phyloP scores from a whole-genome alignment of 2,329 filamentous ascomycete genomes.

The Aspergillus ochraceus region DNA sequence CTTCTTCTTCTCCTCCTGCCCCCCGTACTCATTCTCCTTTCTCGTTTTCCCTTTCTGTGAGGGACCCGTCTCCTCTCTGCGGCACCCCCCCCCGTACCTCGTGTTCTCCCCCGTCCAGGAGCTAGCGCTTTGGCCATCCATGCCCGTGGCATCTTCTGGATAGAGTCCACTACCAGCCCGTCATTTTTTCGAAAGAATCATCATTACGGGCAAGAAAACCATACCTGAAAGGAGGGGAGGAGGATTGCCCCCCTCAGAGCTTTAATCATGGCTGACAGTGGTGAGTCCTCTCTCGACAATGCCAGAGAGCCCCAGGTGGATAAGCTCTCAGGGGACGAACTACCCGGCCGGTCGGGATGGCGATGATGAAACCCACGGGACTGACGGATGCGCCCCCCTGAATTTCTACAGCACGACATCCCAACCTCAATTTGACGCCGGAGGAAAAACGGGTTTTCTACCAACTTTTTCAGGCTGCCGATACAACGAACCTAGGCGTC shows the following conservation, averaged over 20 bases:
- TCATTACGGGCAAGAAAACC: conserved; percentile 16
- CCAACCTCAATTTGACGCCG: conserved; percentile 78
- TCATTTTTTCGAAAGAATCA: conserved; percentile 3
- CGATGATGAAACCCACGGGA: conserved; percentile 16
- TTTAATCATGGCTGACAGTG: conserved; percentile 35
- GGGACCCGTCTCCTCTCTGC: background rate
- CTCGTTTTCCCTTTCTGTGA: background rate
- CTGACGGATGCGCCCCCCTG: conserved; percentile 23
- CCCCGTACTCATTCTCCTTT: conserved; percentile 1
- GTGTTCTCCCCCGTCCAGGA: conserved; percentile 10
- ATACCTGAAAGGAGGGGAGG: conserved; percentile 23
- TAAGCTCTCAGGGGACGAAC: conserved; percentile 27
- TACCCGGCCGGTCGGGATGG: conserved; percentile 18
- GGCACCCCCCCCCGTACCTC: background rate
- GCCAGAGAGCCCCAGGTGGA: background rate
- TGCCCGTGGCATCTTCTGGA: conserved; percentile 27
- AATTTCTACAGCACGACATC: conserved; percentile 41
- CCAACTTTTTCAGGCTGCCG: conserved; percentile 89
- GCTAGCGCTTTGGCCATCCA: conserved; percentile 25
- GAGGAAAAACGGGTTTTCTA: conserved; percentile 95
- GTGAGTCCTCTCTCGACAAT: conserved; percentile 23
- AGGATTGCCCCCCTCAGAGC: conserved; percentile 28
- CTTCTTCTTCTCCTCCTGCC: conserved; percentile 1
- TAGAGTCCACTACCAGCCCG: background rate
- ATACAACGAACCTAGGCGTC: conserved; percentile 86